Conservation (phyloP, 1,284 basidiomycete species). For the Phylloporus sp. region DNA sequence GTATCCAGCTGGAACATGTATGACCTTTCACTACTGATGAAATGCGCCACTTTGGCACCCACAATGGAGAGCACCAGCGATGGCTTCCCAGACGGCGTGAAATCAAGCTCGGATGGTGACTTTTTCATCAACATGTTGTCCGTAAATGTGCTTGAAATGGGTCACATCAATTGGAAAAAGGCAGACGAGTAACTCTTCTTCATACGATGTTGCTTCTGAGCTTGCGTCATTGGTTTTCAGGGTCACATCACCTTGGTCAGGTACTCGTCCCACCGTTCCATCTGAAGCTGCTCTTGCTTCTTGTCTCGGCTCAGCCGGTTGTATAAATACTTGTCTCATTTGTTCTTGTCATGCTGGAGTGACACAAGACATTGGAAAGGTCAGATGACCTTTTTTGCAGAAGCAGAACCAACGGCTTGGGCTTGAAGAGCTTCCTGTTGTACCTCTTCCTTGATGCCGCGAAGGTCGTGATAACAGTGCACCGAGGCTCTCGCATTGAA, state of each 20-base stretch:
- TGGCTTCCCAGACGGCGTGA: conserved; percentile 68
- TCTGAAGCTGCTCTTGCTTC: conserved; percentile 66
- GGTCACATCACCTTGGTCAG: conserved; percentile 73
- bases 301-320: conserved; percentile 74
- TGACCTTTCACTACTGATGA: conserved; percentile 78
- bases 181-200: conserved; percentile 84
- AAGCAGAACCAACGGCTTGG: conserved; percentile 43
- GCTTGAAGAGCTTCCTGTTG: conserved; percentile 59
- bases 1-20: conserved; percentile 82
- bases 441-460: conserved; percentile 73
- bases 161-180: conserved; percentile 83
- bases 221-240: conserved; percentile 48
- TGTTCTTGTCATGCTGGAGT: conserved; percentile 76
- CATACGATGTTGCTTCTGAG: conserved; percentile 72
- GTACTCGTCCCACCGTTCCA: conserved; percentile 73
- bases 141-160: conserved; percentile 80
- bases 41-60: conserved; percentile 68
- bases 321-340: conserved; percentile 70
- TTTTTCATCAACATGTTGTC: conserved; percentile 60
- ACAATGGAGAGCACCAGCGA: conserved; percentile 72
- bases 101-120: conserved; percentile 75
- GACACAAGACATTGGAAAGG: conserved; percentile 70
- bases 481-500: conserved; percentile 61
- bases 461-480: conserved; percentile 62
- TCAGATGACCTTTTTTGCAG: conserved; percentile 55